Conservation (phyloP, 768 basidiomycete species). For the Kwoniella dejecticola region DNA sequence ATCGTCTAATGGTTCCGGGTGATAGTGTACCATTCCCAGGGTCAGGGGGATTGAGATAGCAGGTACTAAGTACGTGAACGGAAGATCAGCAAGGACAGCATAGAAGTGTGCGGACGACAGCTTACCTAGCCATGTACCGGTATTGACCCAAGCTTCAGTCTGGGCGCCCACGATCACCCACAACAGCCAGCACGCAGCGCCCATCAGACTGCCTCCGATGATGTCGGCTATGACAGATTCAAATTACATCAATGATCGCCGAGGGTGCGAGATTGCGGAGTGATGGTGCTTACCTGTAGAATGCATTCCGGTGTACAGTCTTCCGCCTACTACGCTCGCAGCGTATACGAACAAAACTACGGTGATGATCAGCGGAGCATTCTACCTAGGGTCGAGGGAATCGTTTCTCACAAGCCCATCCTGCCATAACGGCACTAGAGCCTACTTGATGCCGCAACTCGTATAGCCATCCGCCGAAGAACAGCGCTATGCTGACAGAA, state of each 20-base stretch:
- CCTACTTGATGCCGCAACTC: slow-evolving; percentile 24
- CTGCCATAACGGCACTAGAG: slow-evolving; percentile 7
- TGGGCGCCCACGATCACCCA: slow-evolving; percentile 55
- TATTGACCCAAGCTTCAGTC: slow-evolving; percentile 58
- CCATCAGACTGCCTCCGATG: slow-evolving; percentile 60
- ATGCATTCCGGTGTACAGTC: slow-evolving; percentile 57
- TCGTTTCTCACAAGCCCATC: slow-evolving; percentile 24
- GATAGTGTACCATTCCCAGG: slow-evolving; percentile 76
- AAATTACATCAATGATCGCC: too few species aligned
- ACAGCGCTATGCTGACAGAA: slow-evolving; percentile 82
- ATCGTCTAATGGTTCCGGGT: slow-evolving; percentile 92
- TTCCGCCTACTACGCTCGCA: slow-evolving; percentile 51
- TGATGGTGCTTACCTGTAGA: slow-evolving; percentile 45
- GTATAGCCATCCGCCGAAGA: slow-evolving; percentile 58
- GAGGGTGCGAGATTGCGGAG: background rate
- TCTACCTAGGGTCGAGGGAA: background rate
- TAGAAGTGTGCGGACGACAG: slow-evolving; percentile 15
- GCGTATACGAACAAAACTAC: slow-evolving; percentile 48
- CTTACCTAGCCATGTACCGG: slow-evolving; percentile 53
- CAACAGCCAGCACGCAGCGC: slow-evolving; percentile 65
- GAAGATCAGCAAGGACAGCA: slow-evolving; percentile 50
- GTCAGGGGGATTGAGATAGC: slow-evolving; percentile 57
- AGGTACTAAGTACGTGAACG: slow-evolving; percentile 55
- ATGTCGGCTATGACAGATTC: slow-evolving; percentile 56
- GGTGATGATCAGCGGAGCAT: background rate